A percentile compares a stretch with the other conserved stretches of the same genome.
These are phyloP conservation scores for Fomitopsis pinicola DNA, from an alignment of 1,284 basidiomycete genomes.

Conservation along the genomic window DNA sequence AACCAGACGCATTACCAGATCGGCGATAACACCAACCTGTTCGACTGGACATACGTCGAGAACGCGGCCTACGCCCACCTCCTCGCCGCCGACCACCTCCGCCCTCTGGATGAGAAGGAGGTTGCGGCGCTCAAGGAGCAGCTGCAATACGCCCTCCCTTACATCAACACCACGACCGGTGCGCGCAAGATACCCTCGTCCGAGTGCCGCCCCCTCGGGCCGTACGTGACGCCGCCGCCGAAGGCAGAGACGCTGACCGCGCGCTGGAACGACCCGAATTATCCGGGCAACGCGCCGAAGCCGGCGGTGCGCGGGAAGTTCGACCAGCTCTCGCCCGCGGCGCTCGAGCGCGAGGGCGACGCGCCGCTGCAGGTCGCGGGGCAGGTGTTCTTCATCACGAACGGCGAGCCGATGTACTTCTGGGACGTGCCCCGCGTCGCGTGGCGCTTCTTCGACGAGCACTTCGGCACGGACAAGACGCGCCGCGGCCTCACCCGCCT, in stretches of 20 bases:
- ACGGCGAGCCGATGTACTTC: slow-evolving; percentile 94
- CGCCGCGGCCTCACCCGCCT: slow-evolving; percentile 43
- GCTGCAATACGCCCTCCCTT: slow-evolving; percentile 52
- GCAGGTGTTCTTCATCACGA: slow-evolving; percentile 96
- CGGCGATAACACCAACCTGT: slow-evolving; percentile 90
- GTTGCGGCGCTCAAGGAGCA: slow-evolving; percentile 33
- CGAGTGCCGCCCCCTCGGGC: slow-evolving; percentile 75
- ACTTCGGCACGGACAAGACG: slow-evolving; percentile 21
- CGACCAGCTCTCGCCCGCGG: slow-evolving; percentile 60
- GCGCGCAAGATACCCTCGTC: slow-evolving; percentile 71
- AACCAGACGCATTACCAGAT: slow-evolving; percentile 92
- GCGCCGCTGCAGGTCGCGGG: slow-evolving; percentile 80
- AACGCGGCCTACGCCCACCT: slow-evolving; percentile 96
- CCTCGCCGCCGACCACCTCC: slow-evolving; percentile 86
- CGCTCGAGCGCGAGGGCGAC: slow-evolving; percentile 43
- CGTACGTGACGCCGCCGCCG: slow-evolving; percentile 58
- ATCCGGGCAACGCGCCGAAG: slow-evolving; percentile 36
- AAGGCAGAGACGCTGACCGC: slow-evolving; percentile 57
- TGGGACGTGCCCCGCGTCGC: slow-evolving; percentile 91
- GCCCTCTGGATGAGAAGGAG: slow-evolving; percentile 38
- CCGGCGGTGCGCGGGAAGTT: slow-evolving; percentile 75
- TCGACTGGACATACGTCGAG: slow-evolving; percentile 97
- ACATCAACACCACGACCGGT: slow-evolving; percentile 62
- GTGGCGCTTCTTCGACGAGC: slow-evolving; percentile 78
- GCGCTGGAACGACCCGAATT: slow-evolving; percentile 54